phyloP scores from a whole-genome alignment of 495 filamentous ascomycete species.

The Aspergillus affinis region DNA sequence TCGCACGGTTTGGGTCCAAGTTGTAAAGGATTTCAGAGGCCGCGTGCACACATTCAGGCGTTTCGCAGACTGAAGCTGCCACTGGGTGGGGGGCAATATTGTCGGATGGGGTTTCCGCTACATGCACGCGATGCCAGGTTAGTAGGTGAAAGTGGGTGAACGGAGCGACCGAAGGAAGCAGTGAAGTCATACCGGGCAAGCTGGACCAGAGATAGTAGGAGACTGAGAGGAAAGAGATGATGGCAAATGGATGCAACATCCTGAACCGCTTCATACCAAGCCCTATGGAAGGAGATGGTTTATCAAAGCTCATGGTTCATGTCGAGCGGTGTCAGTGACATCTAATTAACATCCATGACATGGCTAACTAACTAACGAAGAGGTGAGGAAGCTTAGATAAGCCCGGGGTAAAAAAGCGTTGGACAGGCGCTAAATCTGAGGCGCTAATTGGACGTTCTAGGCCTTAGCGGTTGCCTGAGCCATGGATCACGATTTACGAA shows the following conservation, averaged over 20 bases:
- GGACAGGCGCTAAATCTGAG: not conserved
- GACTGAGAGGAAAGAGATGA: conserved; percentile 13
- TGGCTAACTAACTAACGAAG: not conserved
- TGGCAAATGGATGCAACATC: conserved; percentile 9
- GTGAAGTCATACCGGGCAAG: conserved; percentile 13
- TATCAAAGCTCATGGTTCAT: not conserved
- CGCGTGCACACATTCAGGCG: conserved; percentile 66
- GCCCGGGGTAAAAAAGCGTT: not conserved
- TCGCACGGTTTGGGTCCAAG: conserved; percentile 60
- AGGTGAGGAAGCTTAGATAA: not conserved
- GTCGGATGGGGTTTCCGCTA: conserved; percentile 7
- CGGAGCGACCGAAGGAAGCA: not conserved
- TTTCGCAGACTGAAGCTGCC: conserved; percentile 46
- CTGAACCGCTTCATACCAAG: conserved; percentile 2
- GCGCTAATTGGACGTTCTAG: not conserved
- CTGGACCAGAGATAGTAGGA: conserved; percentile 19
- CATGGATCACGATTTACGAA: not conserved
- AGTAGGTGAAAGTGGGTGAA: not conserved
- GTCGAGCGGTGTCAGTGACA: not conserved
- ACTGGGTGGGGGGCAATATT: conserved; percentile 16
- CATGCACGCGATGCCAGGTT: not conserved
- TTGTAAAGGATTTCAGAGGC: conserved; percentile 67
- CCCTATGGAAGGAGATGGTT: not conserved
- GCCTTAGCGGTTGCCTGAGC: not conserved
- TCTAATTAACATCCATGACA: not conserved